Percentiles rank a stretch among this genome's conserved stretches.
phyloP scores from a whole-genome alignment of 2,329 filamentous ascomycete genomes.

The Aspergillus chevalieri region DNA sequence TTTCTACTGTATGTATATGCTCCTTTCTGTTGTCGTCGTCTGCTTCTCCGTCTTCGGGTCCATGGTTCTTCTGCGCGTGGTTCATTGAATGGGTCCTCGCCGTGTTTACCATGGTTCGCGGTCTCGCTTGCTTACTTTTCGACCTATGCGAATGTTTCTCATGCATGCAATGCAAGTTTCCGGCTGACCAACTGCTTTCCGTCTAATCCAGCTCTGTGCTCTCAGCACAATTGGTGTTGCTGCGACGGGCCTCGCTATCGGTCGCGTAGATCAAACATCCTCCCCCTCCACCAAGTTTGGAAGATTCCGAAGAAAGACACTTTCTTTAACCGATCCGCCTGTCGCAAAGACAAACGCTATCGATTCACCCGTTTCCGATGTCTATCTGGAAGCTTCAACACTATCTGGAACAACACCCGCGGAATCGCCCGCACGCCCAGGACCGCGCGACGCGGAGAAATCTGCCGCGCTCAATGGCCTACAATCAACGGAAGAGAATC shows the following conservation, averaged over 20 bases:
- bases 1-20: constrained; percentile 31
- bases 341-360: constrained; percentile 9
- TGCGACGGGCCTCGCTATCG: constrained; percentile 53
- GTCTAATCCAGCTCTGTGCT: constrained; percentile 51
- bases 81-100: too few relatives aligned
- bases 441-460: constrained; percentile 9
- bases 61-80: too few relatives aligned
- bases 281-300: constrained; percentile 20
- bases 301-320: constrained; percentile 21
- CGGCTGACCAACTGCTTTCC: not conserved
- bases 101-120: not conserved
- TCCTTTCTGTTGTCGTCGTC: not conserved
- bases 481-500: constrained; percentile 8
- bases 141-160: not conserved
- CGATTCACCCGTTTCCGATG: constrained; percentile 9
- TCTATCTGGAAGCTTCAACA: constrained; percentile 15
- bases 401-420: constrained; percentile 10
- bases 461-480: constrained; percentile 7
- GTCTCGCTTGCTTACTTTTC: not conserved
- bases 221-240: constrained; percentile 58
- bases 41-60: not conserved
- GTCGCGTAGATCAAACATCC: constrained; percentile 41
- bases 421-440: constrained; percentile 7
- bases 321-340: constrained; percentile 16
- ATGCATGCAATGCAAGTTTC: not conserved